Percentiles rank a stretch among this genome's conserved stretches.
phyloP scores from a whole-genome alignment of 73 alveolate species.

The Effrenium voratum region DNA sequence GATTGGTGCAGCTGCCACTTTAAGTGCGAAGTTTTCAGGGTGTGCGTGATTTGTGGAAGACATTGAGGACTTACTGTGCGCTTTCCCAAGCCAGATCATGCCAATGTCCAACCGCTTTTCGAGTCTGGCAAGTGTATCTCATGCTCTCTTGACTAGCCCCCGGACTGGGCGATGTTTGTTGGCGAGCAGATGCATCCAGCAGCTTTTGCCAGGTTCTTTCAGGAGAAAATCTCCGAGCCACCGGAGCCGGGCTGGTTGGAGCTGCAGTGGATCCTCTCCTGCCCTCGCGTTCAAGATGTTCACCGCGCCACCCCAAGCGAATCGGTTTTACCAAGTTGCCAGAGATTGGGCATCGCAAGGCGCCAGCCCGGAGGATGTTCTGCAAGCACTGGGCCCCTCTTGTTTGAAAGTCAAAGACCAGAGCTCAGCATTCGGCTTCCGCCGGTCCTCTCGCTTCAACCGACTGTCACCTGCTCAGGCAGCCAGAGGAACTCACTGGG shows the following conservation, averaged over 20 bases:
- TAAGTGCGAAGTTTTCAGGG: no score
- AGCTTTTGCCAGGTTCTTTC: slow-evolving; percentile 41
- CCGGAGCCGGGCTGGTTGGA: slow-evolving; percentile 88
- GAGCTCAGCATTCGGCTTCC: neutral
- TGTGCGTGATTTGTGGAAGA: no score
- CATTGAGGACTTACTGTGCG: neutral
- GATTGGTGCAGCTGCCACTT: slow-evolving; percentile 56
- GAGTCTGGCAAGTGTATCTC: no score
- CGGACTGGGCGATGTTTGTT: no score
- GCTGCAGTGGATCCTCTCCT: slow-evolving; percentile 79
- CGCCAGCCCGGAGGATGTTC: slow-evolving; percentile 45
- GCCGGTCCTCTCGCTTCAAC: neutral
- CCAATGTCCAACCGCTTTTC: neutral
- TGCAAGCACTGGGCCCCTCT: slow-evolving; percentile 67
- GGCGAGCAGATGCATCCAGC: neutral
- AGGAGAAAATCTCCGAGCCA: slow-evolving; percentile 61
- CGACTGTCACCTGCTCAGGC: neutral
- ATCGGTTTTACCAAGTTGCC: neutral
- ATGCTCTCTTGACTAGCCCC: no score
- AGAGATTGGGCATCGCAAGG: slow-evolving; percentile 6
- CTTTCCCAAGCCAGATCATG: neutral
- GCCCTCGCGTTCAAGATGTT: slow-evolving; percentile 65
- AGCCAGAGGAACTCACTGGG: slow-evolving; percentile 71
- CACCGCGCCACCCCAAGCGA: neutral
- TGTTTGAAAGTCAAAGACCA: slow-evolving; percentile 24